Base-by-base conservation (phyloP, 139 green algal species). In the Microglena sp. region DNA sequence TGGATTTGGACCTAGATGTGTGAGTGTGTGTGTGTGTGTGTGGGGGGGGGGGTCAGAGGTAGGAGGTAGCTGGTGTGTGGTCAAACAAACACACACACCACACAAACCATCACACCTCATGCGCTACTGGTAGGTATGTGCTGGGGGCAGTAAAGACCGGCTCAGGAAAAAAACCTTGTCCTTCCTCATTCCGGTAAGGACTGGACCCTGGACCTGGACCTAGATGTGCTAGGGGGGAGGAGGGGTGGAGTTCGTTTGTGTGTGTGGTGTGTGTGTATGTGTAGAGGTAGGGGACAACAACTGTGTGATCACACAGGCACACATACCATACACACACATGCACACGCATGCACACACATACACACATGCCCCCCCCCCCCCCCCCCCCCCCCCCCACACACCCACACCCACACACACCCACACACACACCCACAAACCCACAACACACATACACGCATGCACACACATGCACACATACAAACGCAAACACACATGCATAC, bases 61-160 rank as follows among this genome's bases (percentile, higher is more conserved):
- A n/a, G n/a, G n/a, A n/a, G n/a, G n/a, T n/a, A n/a, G n/a, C n/a
- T n/a, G n/a, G n/a, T n/a, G n/a, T n/a, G n/a, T n/a, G n/a, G n/a
- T n/a, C n/a, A n/a, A n/a, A n/a, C n/a, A n/a, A n/a, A n/a, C n/a
- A n/a, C n/a, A n/a, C n/a, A n/a, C n/a, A n/a, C n/a, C n/a, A n/a
- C n/a, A n/a, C n/a, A n/a, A n/a, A n/a, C n/a, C n/a, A n/a, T n/a
- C n/a, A n/a, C n/a, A n/a, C n/a, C n/a, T n/a, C n/a, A n/a, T n/a
- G n/a, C n/a, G n/a, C n/a, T n/a, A n/a, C 57, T 26, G 93, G 91
- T 0, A 67, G 93, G 0, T 92, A 99, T 59, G 76, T 98, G 5
- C 77, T 99, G 34, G 93, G 93, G 22, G 93, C 93, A 2, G 93
- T 93, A 6, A 99, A 98, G 70, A 99, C 93, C 1, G 93, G 93